Evolutionary conservation across 2,329 filamentous ascomycete genomes (phyloP), one percentile per base, ranked within the genome.

Genomic region (Cladophialophora psammophila): DNA sequence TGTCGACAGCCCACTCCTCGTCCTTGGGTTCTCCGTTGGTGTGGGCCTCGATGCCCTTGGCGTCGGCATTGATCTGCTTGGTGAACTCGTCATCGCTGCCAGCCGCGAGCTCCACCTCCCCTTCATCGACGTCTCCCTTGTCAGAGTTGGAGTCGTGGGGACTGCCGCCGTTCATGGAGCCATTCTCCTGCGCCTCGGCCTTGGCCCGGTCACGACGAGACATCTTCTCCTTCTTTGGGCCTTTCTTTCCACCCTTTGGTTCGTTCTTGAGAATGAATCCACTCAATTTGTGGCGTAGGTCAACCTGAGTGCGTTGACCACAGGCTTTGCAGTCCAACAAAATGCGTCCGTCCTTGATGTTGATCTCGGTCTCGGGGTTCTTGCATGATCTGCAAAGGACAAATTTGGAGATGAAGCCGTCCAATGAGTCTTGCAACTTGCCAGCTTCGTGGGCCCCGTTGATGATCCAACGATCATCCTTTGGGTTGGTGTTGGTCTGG

Each of bases 351-450:
- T 97, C 94, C 83, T 97, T 97, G 86, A 98, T 93, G 77, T 91
- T 88, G 77, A 98, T 90, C 73, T 96, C 94, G 73, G 95, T 99
- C 86, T 99, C 95, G 40, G 95, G 95, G 81, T 99, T 99, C 89
- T 97, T 97, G 90, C 95, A 99, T 81, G 96, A 94, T 85, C 96
- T 96, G 91, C 95, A 99, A 72, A 99, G 93, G 76, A 99, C 95
- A 74, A 98, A 99, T 84, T 93, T 97, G 85, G 90, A 87, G 84
- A 99, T 99, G 87, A 99, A 99, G 75, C 94, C 94, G 80, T 98
- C 94, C 57, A 99, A 91, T 76, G 97, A 94, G 79, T 98, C 95
- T 85, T 99, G 95, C 57, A 99, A 91, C 86, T 98, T 98, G 80
- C 86, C 84, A 70, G 94, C 90, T 74, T 99, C 95, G 79, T 99